Evolutionary conservation across 2,329 filamentous ascomycete species (phyloP), one percentile per base, ranked within the genome.

Genomic region (Aureobasidium mangrovei): DNA sequence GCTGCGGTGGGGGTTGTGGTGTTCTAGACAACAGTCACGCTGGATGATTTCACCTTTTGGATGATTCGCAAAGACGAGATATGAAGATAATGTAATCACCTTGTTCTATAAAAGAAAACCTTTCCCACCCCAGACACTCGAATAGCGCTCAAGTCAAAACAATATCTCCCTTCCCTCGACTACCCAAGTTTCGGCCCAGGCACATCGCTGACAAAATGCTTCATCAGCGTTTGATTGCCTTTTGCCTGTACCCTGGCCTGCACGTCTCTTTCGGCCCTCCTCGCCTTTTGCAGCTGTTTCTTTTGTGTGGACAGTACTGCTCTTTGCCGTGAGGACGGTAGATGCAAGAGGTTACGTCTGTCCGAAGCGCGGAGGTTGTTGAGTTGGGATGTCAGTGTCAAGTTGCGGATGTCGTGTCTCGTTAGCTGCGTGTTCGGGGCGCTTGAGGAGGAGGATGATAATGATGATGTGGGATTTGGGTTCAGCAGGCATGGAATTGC

Each of bases 201-300:
- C 4, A 51, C 47, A 42, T 51, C 47, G 2, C 28, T 8, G 3
- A 51, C 47, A 8, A 51, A 51, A 28, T 51, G 47, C 39, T 51
- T 41, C 47, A 51, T 51, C 28, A 51, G 5, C 4, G 47, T 51
- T 18, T 51, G 36, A 28, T 51, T 51, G 9, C 42, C 42, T 27
- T 51, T 41, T 10, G 38, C n/a, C 7, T 51, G 47, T 2, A 51
- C 12, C 9, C 47, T 41, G n/a, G 47, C 39, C 35, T 51, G n/a
- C 6, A 35, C 29, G 4, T 32, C 38, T 7, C 47, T 41, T 28
- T 51, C 9, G 10, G 41, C 38, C n/a, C 47, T 4, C 27, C 47
- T 32, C 7, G 47, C 38, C 10, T 40, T 35, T 51, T 42, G 29
- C n/a, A 51, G 24, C 24, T 51, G 47, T 10, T 27, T 51, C 3